A percentile compares a stretch with the other conserved stretches of the same genome.
Conservation (phyloP, 441 rosid species). For the Monsonia emarginata region DNA sequence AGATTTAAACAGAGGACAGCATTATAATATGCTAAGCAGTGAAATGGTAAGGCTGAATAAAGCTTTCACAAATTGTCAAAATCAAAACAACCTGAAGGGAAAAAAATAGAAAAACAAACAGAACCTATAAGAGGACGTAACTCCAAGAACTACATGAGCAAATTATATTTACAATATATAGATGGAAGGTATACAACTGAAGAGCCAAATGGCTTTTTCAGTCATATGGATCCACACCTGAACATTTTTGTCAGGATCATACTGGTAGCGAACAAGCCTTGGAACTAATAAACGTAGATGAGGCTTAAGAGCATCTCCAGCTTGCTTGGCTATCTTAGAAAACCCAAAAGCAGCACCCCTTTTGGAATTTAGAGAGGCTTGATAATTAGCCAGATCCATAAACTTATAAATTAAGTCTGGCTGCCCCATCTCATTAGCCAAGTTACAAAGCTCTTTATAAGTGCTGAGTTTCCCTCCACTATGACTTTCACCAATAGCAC, state of each 20-base stretch:
- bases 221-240: conserved; percentile 46
- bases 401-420: conserved; percentile 92
- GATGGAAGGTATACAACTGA: background rate
- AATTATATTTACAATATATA: background rate
- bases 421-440: conserved; percentile 99
- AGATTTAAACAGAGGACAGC: conserved; percentile 8
- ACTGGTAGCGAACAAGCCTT: conserved; percentile 82
- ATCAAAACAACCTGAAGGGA: background rate
- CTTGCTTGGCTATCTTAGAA: conserved; percentile 96
- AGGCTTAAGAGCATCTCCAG: conserved; percentile 96
- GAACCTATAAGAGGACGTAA: background rate
- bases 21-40: conserved; percentile 1
- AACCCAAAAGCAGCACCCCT: conserved; percentile 99
- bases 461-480: conserved; percentile 92
- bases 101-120: background rate
- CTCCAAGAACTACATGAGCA: background rate
- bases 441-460: conserved; percentile 86
- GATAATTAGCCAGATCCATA: conserved; percentile 96
- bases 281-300: conserved; percentile 74
- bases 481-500: conserved; percentile 73
- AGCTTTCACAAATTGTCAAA: conserved; percentile 4
- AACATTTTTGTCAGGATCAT: conserved; percentile 96
- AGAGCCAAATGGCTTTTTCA: background rate
- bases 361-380: conserved; percentile 79
- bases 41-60: background rate